phyloP scores from a whole-genome alignment of 2,329 filamentous ascomycete species.

The Annulohypoxylon truncatum region DNA sequence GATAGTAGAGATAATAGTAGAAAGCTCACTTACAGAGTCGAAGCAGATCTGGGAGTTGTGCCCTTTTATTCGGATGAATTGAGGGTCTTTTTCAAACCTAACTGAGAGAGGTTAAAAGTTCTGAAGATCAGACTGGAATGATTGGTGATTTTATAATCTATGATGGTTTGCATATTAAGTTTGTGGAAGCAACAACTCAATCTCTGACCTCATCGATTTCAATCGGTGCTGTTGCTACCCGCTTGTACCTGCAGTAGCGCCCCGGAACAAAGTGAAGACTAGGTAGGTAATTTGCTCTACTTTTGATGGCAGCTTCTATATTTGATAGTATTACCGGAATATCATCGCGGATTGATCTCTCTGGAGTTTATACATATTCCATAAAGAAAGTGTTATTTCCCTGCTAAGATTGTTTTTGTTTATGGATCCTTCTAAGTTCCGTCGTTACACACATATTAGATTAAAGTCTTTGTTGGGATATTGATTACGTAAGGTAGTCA shows the following conservation, averaged over 20 bases:
- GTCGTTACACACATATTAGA: no score
- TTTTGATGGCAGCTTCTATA: no score
- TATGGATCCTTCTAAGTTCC: no score
- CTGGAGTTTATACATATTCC: no score
- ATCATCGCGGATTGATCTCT: no score
- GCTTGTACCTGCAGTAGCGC: conserved; percentile 27
- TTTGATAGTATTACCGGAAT: no score
- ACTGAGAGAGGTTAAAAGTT: not conserved
- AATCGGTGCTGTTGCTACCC: not conserved
- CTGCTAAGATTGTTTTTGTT: no score
- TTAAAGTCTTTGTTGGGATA: no score
- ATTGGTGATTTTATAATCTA: conserved; percentile 1
- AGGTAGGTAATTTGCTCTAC: no score
- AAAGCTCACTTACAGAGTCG: not conserved
- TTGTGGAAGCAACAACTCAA: not conserved
- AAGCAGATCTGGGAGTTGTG: not conserved
- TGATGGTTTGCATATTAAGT: conserved; percentile 25
- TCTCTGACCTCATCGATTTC: conserved; percentile 30
- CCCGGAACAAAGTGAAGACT: not conserved
- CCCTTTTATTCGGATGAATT: not conserved
- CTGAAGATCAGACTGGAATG: not conserved
- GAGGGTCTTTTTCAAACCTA: not conserved
- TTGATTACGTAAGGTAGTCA: no score
- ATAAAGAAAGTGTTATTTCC: no score
- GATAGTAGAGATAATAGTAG: not conserved